phyloP scores from a whole-genome alignment of 1,284 basidiomycete species.

The Cryptococcus sp. region DNA sequence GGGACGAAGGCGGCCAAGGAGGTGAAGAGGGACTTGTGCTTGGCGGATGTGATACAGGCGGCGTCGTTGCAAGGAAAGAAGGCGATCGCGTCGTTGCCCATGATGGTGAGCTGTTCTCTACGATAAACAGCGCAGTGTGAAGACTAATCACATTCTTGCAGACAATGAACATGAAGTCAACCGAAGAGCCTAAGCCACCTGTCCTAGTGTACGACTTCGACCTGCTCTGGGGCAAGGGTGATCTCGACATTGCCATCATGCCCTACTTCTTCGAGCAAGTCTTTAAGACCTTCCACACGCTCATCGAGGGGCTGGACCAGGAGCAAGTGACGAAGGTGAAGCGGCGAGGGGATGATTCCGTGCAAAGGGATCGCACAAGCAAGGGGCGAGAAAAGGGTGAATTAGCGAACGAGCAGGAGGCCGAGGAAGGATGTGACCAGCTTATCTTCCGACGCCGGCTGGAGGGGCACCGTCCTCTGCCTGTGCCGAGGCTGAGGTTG shows the following conservation, averaged over 20 bases:
- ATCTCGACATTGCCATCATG: slow-evolving; percentile 41
- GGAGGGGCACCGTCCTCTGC: slow-evolving; percentile 21
- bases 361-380: neutral
- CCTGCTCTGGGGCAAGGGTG: slow-evolving; percentile 39
- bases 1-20: slow-evolving; percentile 21
- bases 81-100: slow-evolving; percentile 35
- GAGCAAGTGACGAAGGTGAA: slow-evolving; percentile 34
- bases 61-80: slow-evolving; percentile 24
- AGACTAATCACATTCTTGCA: slow-evolving; percentile 1
- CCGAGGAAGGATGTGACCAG: slow-evolving; percentile 7
- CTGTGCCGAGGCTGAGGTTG: slow-evolving; percentile 64
- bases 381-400: neutral
- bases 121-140: neutral
- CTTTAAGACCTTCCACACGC: slow-evolving; percentile 30
- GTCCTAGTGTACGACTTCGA: slow-evolving; percentile 42
- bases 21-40: slow-evolving; percentile 22
- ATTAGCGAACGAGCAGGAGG: neutral
- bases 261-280: slow-evolving; percentile 43
- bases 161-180: slow-evolving; percentile 42
- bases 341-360: slow-evolving; percentile 24
- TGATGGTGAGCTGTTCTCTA: slow-evolving; percentile 34
- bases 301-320: slow-evolving; percentile 37
- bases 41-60: slow-evolving; percentile 29
- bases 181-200: slow-evolving; percentile 24
- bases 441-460: slow-evolving; percentile 19